A percentile compares a stretch with the other conserved stretches of the same genome.
phyloP scores from a whole-genome alignment of 1,284 basidiomycete species.

The Psilocybe mexicana region DNA sequence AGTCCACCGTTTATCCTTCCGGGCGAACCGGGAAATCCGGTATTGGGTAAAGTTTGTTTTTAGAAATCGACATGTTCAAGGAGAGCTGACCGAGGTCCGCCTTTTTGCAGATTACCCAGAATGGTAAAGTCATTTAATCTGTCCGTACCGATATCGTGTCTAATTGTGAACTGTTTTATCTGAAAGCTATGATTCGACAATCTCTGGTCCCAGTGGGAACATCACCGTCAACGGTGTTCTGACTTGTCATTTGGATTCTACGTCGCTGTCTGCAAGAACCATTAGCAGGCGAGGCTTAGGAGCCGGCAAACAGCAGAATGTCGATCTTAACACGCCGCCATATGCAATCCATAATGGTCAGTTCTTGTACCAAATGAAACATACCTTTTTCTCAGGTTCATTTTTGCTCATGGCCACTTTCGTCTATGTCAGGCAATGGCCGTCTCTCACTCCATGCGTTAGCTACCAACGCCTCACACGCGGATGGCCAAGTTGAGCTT shows the following conservation, averaged over 20 bases:
- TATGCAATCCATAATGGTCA: slow-evolving; percentile 74
- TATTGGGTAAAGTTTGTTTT: slow-evolving; percentile 32
- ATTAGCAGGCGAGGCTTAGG: slow-evolving; percentile 44
- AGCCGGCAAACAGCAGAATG: slow-evolving; percentile 43
- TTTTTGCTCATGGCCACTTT: background rate
- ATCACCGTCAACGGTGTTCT: slow-evolving; percentile 68
- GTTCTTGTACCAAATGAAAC: slow-evolving; percentile 6
- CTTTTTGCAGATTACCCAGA: slow-evolving; percentile 51
- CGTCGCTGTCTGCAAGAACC: slow-evolving; percentile 5
- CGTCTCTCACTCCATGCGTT: slow-evolving; percentile 50
- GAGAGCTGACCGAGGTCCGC: background rate
- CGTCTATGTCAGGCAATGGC: slow-evolving; percentile 39
- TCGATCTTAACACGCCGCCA: slow-evolving; percentile 58
- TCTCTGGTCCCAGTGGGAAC: slow-evolving; percentile 72
- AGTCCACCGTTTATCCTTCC: slow-evolving; percentile 49
- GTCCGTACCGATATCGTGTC: slow-evolving; percentile 1
- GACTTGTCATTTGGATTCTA: slow-evolving; percentile 43
- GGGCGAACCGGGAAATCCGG: slow-evolving; percentile 49
- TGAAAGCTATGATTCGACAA: slow-evolving; percentile 58
- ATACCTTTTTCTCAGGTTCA: background rate
- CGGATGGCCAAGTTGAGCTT: slow-evolving; percentile 53
- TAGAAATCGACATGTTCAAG: background rate
- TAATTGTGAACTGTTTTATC: background rate
- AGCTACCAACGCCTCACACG: slow-evolving; percentile 63
- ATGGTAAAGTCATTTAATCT: slow-evolving; percentile 36